Conservation (phyloP, 441 rosid species). For the Pelargonium citronellum region DNA sequence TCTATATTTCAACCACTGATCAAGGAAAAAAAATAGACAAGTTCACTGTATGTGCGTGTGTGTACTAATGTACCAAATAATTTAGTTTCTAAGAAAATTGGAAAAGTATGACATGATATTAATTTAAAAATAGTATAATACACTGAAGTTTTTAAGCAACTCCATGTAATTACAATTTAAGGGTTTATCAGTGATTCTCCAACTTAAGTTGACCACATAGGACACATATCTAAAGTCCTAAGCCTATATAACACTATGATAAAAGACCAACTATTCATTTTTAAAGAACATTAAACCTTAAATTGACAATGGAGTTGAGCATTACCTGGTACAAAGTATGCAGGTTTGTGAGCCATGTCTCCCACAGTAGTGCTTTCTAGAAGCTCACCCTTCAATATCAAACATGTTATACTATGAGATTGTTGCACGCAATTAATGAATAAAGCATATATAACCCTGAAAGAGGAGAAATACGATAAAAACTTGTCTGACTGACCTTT, state of each 20-base stretch:
- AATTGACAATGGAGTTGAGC: conserved; percentile 1
- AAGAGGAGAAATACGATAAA: background rate
- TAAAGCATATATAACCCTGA: conserved; percentile 16
- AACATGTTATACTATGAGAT: conserved; percentile 41
- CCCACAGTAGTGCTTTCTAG: conserved; percentile 78
- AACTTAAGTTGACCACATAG: background rate
- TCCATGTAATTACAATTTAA: background rate
- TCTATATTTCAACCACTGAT: background rate
- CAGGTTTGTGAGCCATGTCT: conserved; percentile 98
- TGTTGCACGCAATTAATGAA: conserved; percentile 29
- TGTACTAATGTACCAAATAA: too few relatives aligned
- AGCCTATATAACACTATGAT: background rate
- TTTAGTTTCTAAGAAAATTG: too few relatives aligned
- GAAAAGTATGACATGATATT: too few relatives aligned
- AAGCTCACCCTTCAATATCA: conserved; percentile 89
- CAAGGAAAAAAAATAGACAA: background rate
- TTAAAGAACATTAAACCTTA: too few relatives aligned
- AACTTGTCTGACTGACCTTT: conserved; percentile 61
- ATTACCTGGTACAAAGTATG: conserved; percentile 95
- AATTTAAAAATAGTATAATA: too few relatives aligned
- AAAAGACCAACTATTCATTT: background rate
- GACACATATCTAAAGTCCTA: background rate
- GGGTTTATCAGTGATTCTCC: background rate
- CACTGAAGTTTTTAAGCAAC: background rate
- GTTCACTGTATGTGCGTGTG: background rate